A percentile compares a stretch with the other conserved stretches of the same genome.
Evolutionary conservation across 148 eudicot genomes (phyloP).

Genomic region (Pouteria glomerata): DNA sequence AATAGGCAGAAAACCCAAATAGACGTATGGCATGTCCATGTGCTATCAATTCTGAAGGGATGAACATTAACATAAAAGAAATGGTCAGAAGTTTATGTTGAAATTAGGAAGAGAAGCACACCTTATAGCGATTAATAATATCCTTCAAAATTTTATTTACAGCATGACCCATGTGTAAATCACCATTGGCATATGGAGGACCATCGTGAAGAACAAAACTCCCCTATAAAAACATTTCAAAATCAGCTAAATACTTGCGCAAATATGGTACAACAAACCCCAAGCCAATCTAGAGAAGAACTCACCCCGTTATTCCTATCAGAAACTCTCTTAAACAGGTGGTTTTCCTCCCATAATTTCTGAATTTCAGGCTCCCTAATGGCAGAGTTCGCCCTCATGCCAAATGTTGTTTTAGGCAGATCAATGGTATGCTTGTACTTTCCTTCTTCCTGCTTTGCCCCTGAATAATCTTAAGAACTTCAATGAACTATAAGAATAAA

Average conservation of each 20-base stretch:
- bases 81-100: not conserved
- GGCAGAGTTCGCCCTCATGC: conserved; percentile 92
- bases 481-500: not conserved
- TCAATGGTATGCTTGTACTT: conserved; percentile 90
- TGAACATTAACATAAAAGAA: not conserved
- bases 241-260: conserved; percentile 13
- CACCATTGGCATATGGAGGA: conserved; percentile 99
- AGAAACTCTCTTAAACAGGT: conserved; percentile 63
- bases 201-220: conserved; percentile 94
- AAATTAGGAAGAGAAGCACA: conserved; percentile 9
- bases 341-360: conserved; percentile 92
- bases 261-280: not conserved
- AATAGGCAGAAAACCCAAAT: not conserved
- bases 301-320: conserved; percentile 79
- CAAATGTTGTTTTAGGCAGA: conserved; percentile 85
- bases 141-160: conserved; percentile 89
- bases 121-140: conserved; percentile 91
- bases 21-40: not conserved
- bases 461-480: conserved; percentile 24
- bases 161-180: conserved; percentile 98
- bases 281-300: conserved; percentile 9
- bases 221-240: conserved; percentile 44
- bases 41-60: not conserved
- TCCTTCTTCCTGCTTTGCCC: conserved; percentile 75
- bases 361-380: conserved; percentile 94